phyloP scores from a whole-genome alignment of 352 stramenopile genomes.

The Phytophthora agathidicida region DNA sequence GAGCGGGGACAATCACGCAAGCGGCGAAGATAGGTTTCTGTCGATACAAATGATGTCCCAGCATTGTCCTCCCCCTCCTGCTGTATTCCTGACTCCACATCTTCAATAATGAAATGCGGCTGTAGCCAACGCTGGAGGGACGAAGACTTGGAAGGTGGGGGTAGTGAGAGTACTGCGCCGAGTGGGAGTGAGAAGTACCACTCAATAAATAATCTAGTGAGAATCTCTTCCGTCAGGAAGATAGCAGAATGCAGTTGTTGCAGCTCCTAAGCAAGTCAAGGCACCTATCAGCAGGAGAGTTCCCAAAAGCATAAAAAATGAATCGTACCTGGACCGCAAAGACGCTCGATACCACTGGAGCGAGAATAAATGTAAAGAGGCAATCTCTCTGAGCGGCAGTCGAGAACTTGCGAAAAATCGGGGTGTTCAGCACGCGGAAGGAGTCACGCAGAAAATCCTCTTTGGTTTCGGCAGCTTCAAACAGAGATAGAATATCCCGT shows the following conservation, averaged over 20 bases:
- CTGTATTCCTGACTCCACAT: conserved; percentile 42
- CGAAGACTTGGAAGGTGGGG: conserved; percentile 68
- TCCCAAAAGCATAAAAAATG: background rate
- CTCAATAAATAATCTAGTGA: conserved; percentile 73
- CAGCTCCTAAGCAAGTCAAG: conserved; percentile 49
- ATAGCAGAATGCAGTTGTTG: conserved; percentile 64
- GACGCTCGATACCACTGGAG: conserved; percentile 77
- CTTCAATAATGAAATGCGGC: conserved; percentile 52
- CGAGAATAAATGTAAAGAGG: conserved; percentile 70
- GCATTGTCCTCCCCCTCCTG: conserved; percentile 35
- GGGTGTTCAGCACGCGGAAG: conserved; percentile 49
- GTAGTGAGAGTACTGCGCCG: conserved; percentile 58
- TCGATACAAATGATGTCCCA: conserved; percentile 28
- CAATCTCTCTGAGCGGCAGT: conserved; percentile 39
- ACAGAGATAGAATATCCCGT: conserved; percentile 68
- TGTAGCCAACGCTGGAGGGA: conserved; percentile 81
- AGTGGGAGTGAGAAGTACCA: conserved; percentile 86
- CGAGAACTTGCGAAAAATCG: conserved; percentile 57
- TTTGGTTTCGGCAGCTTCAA: conserved; percentile 59
- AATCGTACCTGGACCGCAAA: conserved; percentile 77
- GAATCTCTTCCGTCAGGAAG: conserved; percentile 57
- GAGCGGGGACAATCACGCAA: conserved; percentile 45
- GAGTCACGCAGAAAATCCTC: conserved; percentile 62
- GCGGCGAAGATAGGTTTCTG: conserved; percentile 35
- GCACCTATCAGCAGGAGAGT: conserved; percentile 7